phyloP scores from a whole-genome alignment of 441 rosid genomes.

The Omphalea diandra region DNA sequence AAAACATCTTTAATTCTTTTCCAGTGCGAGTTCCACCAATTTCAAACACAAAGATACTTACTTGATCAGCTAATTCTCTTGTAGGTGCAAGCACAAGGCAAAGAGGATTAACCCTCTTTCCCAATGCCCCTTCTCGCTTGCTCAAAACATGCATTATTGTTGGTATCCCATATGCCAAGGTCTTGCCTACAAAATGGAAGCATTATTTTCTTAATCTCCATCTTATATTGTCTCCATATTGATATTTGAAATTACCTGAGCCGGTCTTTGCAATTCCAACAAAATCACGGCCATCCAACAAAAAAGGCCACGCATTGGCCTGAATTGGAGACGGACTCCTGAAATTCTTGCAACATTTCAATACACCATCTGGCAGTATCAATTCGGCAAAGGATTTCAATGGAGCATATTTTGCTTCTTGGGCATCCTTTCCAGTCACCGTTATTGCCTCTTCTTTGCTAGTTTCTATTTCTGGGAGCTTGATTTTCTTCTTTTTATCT shows the following conservation, averaged over 20 bases:
- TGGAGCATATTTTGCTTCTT: conserved; percentile 60
- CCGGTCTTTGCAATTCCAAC: conserved; percentile 94
- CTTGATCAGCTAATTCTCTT: conserved; percentile 93
- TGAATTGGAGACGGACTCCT: conserved; percentile 85
- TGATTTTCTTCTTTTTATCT: conserved; percentile 25
- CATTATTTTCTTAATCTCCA: no score
- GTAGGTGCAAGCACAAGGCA: conserved; percentile 95
- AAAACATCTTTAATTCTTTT: no score
- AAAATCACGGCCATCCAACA: conserved; percentile 84
- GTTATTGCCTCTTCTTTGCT: conserved; percentile 37
- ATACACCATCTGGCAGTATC: conserved; percentile 62
- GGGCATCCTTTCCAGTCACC: conserved; percentile 60
- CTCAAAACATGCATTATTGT: conserved; percentile 75
- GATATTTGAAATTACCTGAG: conserved; percentile 52
- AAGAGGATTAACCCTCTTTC: conserved; percentile 57
- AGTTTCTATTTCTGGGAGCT: conserved; percentile 15
- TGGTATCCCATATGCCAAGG: conserved; percentile 86
- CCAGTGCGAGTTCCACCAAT: no score
- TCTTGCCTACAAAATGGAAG: conserved; percentile 79
- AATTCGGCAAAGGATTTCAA: conserved; percentile 53
- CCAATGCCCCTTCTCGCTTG: conserved; percentile 57
- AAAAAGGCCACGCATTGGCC: conserved; percentile 89
- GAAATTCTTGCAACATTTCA: conserved; percentile 71
- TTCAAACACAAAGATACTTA: conserved; percentile 22
- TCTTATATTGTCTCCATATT: neutral